Conservation (phyloP, 2,329 filamentous ascomycete species). For the Paracoccidioides brasiliensis region DNA sequence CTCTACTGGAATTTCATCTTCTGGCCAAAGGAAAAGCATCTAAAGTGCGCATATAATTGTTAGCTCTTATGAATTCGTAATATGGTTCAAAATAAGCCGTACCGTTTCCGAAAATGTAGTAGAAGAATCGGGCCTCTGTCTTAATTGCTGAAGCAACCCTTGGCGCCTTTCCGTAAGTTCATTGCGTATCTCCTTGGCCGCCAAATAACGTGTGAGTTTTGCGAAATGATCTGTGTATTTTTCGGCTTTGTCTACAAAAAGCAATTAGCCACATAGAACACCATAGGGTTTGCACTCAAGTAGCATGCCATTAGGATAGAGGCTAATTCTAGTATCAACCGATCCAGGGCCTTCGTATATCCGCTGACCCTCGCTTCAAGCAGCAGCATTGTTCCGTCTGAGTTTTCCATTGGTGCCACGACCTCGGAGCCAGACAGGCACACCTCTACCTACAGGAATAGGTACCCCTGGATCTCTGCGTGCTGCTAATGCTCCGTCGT, state of each 20-base stretch:
- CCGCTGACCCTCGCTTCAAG: background rate
- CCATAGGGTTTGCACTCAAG: background rate
- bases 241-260: conserved; percentile 1
- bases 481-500: background rate
- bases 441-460: background rate
- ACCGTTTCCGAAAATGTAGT: conserved; percentile 18
- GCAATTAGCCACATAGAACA: background rate
- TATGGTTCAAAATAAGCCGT: conserved; percentile 6
- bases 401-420: background rate
- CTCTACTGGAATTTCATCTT: conserved; percentile 27
- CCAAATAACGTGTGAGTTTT: conserved; percentile 16
- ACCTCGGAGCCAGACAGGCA: background rate
- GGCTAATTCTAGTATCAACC: background rate
- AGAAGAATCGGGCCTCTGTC: conserved; percentile 15
- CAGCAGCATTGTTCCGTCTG: background rate
- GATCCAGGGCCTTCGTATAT: background rate
- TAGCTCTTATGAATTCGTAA: background rate
- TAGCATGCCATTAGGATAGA: background rate
- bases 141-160: conserved; percentile 15
- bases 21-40: conserved; percentile 35
- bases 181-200: conserved; percentile 15
- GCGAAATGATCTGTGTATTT: conserved; percentile 15
- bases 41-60: conserved; percentile 6
- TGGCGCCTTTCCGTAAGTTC: conserved; percentile 16
- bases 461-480: background rate